A percentile compares a stretch with the other conserved stretches of the same genome.
phyloP scores from a whole-genome alignment of 164 flowering plant genomes.

The Umbellularia californica region DNA sequence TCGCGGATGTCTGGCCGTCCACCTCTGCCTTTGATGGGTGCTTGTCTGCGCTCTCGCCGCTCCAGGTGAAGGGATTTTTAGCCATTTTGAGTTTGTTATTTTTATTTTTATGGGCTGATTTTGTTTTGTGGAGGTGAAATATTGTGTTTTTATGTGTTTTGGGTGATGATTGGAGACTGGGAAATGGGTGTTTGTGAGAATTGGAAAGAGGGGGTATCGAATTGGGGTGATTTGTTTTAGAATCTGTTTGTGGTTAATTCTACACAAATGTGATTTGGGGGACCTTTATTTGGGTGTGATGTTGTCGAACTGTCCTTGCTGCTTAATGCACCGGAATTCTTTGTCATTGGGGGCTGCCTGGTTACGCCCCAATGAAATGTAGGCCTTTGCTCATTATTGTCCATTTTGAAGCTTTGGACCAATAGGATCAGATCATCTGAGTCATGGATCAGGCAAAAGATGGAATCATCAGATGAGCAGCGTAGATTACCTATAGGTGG shows the following conservation, averaged over 20 bases:
- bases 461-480: neutral
- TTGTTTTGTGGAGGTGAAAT: too few species aligned
- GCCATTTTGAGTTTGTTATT: neutral
- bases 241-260: neutral
- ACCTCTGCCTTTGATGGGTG: slow-evolving; percentile 93
- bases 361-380: neutral
- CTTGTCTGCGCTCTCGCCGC: slow-evolving; percentile 84
- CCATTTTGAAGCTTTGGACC: neutral
- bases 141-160: neutral
- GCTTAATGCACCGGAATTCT: too few species aligned
- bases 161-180: neutral
- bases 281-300: neutral
- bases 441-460: neutral
- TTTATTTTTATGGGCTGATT: neutral
- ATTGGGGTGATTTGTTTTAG: too few species aligned
- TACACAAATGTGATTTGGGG: neutral
- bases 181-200: neutral
- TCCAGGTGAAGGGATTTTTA: slow-evolving; percentile 49
- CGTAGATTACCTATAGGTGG: neutral
- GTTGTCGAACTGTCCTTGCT: too few species aligned
- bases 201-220: neutral
- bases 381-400: neutral
- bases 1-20: slow-evolving; percentile 97
- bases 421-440: neutral
- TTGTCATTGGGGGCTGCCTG: neutral